A percentile compares a stretch with the other conserved stretches of the same genome.
These are phyloP conservation scores for Suaeda aralocaspica DNA, from an alignment of 148 eudicot genomes.

Conservation along the genomic window DNA sequence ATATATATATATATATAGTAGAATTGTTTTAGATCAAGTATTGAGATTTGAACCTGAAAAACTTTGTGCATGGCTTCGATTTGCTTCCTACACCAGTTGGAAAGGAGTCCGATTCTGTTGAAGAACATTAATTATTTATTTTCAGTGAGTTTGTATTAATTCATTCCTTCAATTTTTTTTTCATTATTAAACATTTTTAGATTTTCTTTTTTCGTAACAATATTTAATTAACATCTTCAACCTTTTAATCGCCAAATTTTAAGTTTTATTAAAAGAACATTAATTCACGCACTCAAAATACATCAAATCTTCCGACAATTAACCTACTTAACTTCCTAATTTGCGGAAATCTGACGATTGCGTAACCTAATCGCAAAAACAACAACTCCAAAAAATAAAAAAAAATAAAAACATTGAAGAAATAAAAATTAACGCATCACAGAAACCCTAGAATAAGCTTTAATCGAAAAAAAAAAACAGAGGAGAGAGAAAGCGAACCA, in stretches of 20 bases:
- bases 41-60: slow-evolving; percentile 94
- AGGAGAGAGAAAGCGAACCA: slow-evolving; percentile 31
- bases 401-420: neutral
- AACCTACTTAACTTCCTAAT: neutral
- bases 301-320: neutral
- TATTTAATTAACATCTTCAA: neutral
- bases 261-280: no score
- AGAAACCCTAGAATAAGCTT: slow-evolving; percentile 7
- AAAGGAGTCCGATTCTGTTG: slow-evolving; percentile 85
- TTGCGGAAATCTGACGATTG: neutral
- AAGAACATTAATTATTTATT: slow-evolving; percentile 63
- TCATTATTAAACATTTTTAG: slow-evolving; percentile 3
- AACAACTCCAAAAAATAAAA: neutral
- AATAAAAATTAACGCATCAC: no score
- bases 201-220: neutral
- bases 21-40: slow-evolving; percentile 51
- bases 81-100: slow-evolving; percentile 98
- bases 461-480: neutral
- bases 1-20: no score
- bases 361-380: neutral
- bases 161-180: slow-evolving; percentile 33
- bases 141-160: slow-evolving; percentile 28
- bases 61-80: slow-evolving; percentile 99
- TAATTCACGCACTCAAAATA: neutral
- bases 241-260: neutral